phyloP scores from a whole-genome alignment of 768 basidiomycete genomes.

The Chalciporus piperatus region DNA sequence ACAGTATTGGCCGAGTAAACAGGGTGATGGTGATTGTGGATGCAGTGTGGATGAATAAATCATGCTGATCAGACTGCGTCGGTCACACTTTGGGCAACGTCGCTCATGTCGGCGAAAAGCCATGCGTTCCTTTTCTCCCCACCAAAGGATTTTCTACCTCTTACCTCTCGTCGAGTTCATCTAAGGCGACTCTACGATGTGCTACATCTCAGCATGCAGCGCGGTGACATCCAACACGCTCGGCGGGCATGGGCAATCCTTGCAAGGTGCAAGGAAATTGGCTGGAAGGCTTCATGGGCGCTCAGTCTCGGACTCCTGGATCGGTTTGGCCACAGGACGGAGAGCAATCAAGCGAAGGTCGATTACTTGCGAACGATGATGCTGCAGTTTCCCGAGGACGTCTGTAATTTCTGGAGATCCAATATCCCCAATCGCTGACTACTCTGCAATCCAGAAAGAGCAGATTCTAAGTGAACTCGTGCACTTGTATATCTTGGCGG shows the following conservation, averaged over 20 bases:
- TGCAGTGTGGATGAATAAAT: neutral
- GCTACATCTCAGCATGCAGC: slow-evolving; percentile 67
- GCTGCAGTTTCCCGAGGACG: slow-evolving; percentile 65
- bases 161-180: slow-evolving; percentile 64
- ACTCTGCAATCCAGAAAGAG: slow-evolving; percentile 54
- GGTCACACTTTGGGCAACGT: too few relatives aligned
- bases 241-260: slow-evolving; percentile 72
- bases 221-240: slow-evolving; percentile 61
- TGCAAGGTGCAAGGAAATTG: slow-evolving; percentile 70
- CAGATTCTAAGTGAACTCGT: slow-evolving; percentile 72
- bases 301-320: slow-evolving; percentile 59
- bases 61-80: too few relatives aligned
- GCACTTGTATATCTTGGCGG: slow-evolving; percentile 58
- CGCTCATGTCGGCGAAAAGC: slow-evolving; percentile 22
- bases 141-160: slow-evolving; percentile 45
- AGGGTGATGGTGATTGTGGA: too few relatives aligned
- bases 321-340: slow-evolving; percentile 27
- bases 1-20: too few relatives aligned
- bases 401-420: slow-evolving; percentile 34
- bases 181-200: slow-evolving; percentile 74
- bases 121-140: slow-evolving; percentile 63
- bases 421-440: slow-evolving; percentile 12
- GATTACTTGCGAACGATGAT: slow-evolving; percentile 70
- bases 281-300: slow-evolving; percentile 73
- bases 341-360: slow-evolving; percentile 36